phyloP scores from a whole-genome alignment of 768 basidiomycete species.

The Boletus sp. region DNA sequence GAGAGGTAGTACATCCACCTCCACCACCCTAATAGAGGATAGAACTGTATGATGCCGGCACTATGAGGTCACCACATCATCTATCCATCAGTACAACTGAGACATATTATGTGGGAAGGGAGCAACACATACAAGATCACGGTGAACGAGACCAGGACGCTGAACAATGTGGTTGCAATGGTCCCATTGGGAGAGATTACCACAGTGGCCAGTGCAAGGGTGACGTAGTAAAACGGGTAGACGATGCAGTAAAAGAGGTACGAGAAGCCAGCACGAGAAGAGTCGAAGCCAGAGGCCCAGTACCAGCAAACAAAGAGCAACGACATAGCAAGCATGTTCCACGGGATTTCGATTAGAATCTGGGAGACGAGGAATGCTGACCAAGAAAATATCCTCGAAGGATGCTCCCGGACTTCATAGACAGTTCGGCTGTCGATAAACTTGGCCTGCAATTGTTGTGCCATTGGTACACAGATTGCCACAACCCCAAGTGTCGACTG shows the following conservation, averaged over 20 bases:
- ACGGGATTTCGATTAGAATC: slow-evolving; percentile 45
- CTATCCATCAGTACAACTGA: neutral
- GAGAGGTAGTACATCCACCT: slow-evolving; percentile 43
- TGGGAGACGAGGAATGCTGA: slow-evolving; percentile 54
- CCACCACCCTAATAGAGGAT: slow-evolving; percentile 34
- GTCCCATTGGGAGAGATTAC: slow-evolving; percentile 41
- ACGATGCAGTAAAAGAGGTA: slow-evolving; percentile 38
- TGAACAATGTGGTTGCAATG: slow-evolving; percentile 41
- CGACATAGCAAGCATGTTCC: slow-evolving; percentile 41
- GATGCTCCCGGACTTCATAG: slow-evolving; percentile 63
- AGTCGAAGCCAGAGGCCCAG: slow-evolving; percentile 43
- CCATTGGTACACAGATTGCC: slow-evolving; percentile 43
- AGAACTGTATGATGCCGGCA: slow-evolving; percentile 50
- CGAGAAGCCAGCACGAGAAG: slow-evolving; percentile 39
- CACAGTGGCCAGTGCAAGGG: slow-evolving; percentile 42
- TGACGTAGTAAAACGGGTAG: slow-evolving; percentile 45
- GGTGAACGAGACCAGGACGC: slow-evolving; percentile 39
- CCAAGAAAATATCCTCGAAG: slow-evolving; percentile 65
- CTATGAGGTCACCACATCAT: slow-evolving; percentile 19
- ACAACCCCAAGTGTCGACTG: slow-evolving; percentile 53
- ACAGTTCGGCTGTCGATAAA: slow-evolving; percentile 55
- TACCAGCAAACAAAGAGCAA: slow-evolving; percentile 50
- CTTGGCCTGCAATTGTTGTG: slow-evolving; percentile 59
- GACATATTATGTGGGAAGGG: neutral
- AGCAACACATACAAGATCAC: slow-evolving; percentile 39